These are phyloP conservation scores for Starmera stellimalicola DNA, from an alignment of 1,139 yeast genomes.

Conservation along the genomic window DNA sequence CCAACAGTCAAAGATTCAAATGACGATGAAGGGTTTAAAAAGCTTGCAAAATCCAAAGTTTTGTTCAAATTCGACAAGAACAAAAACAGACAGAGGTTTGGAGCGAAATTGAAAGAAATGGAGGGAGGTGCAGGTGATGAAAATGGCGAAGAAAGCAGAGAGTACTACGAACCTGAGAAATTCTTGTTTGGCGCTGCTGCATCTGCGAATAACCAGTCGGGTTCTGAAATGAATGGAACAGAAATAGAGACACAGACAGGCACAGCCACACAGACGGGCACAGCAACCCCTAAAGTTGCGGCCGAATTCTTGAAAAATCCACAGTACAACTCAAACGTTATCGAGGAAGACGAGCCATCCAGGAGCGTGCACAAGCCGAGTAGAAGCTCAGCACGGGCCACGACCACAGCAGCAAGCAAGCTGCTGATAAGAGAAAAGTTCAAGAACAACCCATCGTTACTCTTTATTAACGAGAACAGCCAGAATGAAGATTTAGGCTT, in stretches of 20 bases:
- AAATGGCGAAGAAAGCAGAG: neutral
- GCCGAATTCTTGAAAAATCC: slow-evolving; percentile 1
- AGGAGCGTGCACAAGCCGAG: too few relatives aligned
- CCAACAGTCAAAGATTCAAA: neutral
- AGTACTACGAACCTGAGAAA: slow-evolving; percentile 3
- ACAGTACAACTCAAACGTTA: neutral
- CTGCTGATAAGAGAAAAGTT: slow-evolving; percentile 3
- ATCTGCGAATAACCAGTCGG: neutral
- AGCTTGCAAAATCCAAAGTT: slow-evolving; percentile 1
- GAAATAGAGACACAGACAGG: neutral
- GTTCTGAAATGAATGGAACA: too few relatives aligned
- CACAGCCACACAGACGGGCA: neutral
- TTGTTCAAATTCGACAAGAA: slow-evolving; percentile 2
- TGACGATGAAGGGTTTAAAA: neutral
- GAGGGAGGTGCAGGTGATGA: neutral
- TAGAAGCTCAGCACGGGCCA: too few relatives aligned
- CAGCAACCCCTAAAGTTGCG: neutral
- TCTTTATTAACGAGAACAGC: slow-evolving; percentile 3
- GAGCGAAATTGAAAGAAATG: neutral
- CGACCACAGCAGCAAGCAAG: too few relatives aligned
- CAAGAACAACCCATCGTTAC: slow-evolving; percentile 9
- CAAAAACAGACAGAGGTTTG: slow-evolving; percentile 1
- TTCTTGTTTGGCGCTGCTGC: slow-evolving; percentile 2
- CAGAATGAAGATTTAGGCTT: neutral
- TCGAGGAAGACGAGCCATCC: neutral